A percentile compares a stretch with the other conserved stretches of the same genome.
These are phyloP conservation scores for Steccherinum ochraceum DNA, from an alignment of 768 basidiomycete genomes.

Conservation along the genomic window DNA sequence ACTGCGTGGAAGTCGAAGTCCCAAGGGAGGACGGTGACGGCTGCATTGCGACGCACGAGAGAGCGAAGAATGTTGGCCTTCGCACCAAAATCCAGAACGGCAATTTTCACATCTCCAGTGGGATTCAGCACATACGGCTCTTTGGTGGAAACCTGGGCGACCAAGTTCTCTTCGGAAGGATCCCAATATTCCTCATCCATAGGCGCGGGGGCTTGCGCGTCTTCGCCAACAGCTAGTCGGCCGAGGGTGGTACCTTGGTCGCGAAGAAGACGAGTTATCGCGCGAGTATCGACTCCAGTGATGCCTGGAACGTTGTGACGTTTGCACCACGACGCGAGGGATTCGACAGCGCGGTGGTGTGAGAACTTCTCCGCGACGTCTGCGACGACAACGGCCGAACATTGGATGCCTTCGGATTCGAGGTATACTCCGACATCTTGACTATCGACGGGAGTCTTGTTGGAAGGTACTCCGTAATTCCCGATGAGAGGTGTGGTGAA, in stretches of 20 bases:
- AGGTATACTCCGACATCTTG: slow-evolving; percentile 82
- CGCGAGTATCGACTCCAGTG: slow-evolving; percentile 96
- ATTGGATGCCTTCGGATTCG: slow-evolving; percentile 87
- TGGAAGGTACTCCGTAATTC: slow-evolving; percentile 93
- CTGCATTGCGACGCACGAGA: slow-evolving; percentile 83
- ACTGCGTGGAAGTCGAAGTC: slow-evolving; percentile 93
- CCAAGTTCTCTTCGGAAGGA: slow-evolving; percentile 86
- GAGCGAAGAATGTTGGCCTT: slow-evolving; percentile 97
- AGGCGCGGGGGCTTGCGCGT: slow-evolving; percentile 56
- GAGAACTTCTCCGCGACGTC: slow-evolving; percentile 95
- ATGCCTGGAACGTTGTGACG: slow-evolving; percentile 88
- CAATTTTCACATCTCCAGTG: slow-evolving; percentile 82
- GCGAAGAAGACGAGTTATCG: slow-evolving; percentile 87
- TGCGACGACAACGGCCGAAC: slow-evolving; percentile 86
- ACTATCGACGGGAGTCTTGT: slow-evolving; percentile 63
- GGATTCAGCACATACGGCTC: slow-evolving; percentile 82
- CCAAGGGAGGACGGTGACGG: slow-evolving; percentile 96
- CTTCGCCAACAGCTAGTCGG: slow-evolving; percentile 77
- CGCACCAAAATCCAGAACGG: slow-evolving; percentile 93
- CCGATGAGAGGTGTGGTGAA: slow-evolving; percentile 98
- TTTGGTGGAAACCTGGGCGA: slow-evolving; percentile 88
- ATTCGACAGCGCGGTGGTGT: slow-evolving; percentile 91
- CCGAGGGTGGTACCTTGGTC: slow-evolving; percentile 98
- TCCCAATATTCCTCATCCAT: slow-evolving; percentile 80
- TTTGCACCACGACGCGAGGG: slow-evolving; percentile 88